Evolutionary conservation across 2,329 filamentous ascomycete genomes (phyloP).

Genomic region (Nannizzia gypsea): DNA sequence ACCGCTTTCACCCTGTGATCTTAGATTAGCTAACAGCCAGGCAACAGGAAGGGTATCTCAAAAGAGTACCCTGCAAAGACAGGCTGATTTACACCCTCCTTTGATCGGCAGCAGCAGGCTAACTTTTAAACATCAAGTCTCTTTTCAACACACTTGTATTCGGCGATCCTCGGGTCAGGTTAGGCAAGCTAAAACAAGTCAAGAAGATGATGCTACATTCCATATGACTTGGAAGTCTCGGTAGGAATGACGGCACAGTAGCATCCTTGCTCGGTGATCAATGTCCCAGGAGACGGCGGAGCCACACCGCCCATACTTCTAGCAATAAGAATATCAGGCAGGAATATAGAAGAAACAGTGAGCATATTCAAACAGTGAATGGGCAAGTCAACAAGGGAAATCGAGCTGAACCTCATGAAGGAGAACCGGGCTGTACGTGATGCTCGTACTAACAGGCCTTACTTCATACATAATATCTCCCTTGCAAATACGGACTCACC

Average conservation of each 20-base stretch:
- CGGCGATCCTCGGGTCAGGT: not conserved
- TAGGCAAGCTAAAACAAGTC: not conserved
- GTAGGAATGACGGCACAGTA: not conserved
- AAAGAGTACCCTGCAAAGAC: not conserved
- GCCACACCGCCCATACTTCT: not conserved
- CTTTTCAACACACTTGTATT: not conserved
- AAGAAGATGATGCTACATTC: not conserved
- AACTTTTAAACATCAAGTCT: not conserved
- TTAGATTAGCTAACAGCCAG: not conserved
- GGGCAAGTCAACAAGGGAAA: too few relatives aligned
- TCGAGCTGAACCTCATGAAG: too few relatives aligned
- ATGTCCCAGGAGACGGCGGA: not conserved
- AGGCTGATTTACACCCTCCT: not conserved
- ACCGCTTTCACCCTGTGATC: not conserved
- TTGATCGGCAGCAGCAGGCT: not conserved
- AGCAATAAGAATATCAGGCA: too few relatives aligned
- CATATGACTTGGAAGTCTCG: not conserved
- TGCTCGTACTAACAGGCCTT: too few relatives aligned
- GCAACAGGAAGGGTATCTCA: not conserved
- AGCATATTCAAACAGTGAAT: too few relatives aligned
- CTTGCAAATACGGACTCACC: not conserved
- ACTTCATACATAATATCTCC: not conserved
- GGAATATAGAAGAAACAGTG: too few relatives aligned
- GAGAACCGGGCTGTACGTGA: too few relatives aligned
- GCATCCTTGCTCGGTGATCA: not conserved